Evolutionary conservation across 305 asterid species (phyloP).

Genomic region (Fraxinus nigra): DNA sequence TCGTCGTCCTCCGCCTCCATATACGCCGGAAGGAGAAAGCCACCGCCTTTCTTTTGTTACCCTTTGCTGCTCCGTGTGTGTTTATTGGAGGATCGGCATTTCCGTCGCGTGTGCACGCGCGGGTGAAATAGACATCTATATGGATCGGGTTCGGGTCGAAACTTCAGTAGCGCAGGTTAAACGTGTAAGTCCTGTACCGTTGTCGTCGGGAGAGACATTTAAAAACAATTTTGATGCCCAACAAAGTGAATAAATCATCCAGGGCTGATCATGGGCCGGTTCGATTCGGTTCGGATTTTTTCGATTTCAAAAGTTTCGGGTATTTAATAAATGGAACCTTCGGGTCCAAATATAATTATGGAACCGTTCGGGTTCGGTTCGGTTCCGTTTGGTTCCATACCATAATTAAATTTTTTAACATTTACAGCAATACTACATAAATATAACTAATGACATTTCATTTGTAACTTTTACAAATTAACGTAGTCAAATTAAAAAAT

Average conservation of each 20-base stretch:
- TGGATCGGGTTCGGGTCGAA: neutral
- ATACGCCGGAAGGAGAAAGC: conserved; percentile 31
- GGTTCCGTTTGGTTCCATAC: too few relatives aligned
- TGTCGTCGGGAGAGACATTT: neutral
- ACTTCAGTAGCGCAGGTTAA: neutral
- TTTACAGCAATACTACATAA: too few relatives aligned
- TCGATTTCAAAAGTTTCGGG: too few relatives aligned
- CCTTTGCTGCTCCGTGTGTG: conserved; percentile 1
- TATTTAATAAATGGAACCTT: too few relatives aligned
- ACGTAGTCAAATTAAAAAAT: too few relatives aligned
- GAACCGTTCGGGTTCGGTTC: too few relatives aligned
- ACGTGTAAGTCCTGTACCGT: neutral
- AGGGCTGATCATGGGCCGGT: too few relatives aligned
- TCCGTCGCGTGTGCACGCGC: neutral
- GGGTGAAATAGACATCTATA: neutral
- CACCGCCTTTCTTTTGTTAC: neutral
- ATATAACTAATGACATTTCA: too few relatives aligned
- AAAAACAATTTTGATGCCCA: neutral
- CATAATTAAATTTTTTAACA: too few relatives aligned
- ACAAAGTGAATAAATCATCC: neutral
- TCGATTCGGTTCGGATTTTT: too few relatives aligned
- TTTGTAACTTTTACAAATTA: too few relatives aligned
- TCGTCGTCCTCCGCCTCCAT: conserved; percentile 61
- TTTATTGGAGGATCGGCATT: neutral
- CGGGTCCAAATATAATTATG: too few relatives aligned